Evolutionary conservation across 202 grass and related monocot genomes (phyloP).

Genomic region (Setaria viridis): DNA sequence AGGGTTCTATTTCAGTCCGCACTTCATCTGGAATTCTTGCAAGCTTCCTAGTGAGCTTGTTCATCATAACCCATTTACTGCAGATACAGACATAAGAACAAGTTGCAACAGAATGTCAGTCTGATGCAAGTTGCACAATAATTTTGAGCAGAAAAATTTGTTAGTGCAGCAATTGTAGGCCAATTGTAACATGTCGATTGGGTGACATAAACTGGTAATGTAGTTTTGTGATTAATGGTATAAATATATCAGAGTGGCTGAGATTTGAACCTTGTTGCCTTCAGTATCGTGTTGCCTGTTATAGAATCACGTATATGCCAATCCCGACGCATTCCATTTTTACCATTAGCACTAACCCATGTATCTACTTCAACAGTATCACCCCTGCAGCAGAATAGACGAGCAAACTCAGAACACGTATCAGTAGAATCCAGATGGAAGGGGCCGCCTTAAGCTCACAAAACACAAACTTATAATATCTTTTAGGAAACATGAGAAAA

Average conservation of each 20-base stretch:
- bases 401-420: slow-evolving; percentile 37
- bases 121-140: background rate
- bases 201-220: background rate
- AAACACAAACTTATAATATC: background rate
- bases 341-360: slow-evolving; percentile 84
- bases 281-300: slow-evolving; percentile 77
- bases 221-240: background rate
- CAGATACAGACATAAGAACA: slow-evolving; percentile 40
- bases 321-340: slow-evolving; percentile 97
- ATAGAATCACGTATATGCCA: slow-evolving; percentile 90
- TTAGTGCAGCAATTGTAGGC: background rate
- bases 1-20: slow-evolving; percentile 78
- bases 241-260: slow-evolving; percentile 4
- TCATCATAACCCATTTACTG: slow-evolving; percentile 99
- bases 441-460: background rate
- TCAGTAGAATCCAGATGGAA: background rate
- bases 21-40: slow-evolving; percentile 96
- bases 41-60: slow-evolving; percentile 87
- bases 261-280: slow-evolving; percentile 79
- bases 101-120: background rate
- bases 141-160: background rate
- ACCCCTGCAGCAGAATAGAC: slow-evolving; percentile 70
- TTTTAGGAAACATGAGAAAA: slow-evolving; percentile 10
- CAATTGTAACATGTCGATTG: background rate
- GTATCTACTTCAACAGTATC: slow-evolving; percentile 90